Evolutionary conservation across 1,139 yeast genomes (phyloP).

Genomic region (Scheffersomyces stambukii): DNA sequence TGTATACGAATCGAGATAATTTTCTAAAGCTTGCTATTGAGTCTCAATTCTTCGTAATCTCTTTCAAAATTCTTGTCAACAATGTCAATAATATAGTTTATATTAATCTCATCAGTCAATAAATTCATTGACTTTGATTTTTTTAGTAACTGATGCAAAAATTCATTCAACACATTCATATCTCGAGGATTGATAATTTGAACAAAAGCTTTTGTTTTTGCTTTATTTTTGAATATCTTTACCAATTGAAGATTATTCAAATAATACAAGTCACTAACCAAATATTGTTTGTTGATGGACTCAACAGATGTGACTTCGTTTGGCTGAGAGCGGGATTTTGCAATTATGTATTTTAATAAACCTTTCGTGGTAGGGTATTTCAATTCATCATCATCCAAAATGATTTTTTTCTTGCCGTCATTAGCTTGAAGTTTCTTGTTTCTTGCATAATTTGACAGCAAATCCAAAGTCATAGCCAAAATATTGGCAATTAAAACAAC

Average conservation of each 20-base stretch:
- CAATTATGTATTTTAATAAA: conserved; percentile 30
- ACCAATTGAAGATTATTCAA: conserved; percentile 34
- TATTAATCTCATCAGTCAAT: conserved; percentile 16
- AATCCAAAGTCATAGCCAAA: conserved; percentile 13
- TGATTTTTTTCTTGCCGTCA: conserved; percentile 5
- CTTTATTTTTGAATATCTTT: conserved; percentile 38
- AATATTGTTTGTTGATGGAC: conserved; percentile 41
- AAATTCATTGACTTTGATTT: conserved; percentile 7
- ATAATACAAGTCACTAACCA: conserved; percentile 39
- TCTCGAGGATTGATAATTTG: conserved; percentile 27
- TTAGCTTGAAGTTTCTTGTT: conserved; percentile 8
- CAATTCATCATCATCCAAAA: conserved; percentile 13
- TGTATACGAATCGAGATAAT: too few species aligned
- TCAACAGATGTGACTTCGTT: conserved; percentile 22
- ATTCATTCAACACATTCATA: conserved; percentile 23
- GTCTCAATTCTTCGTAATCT: conserved; percentile 7
- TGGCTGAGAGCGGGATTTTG: conserved; percentile 9
- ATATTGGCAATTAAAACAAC: conserved; percentile 28
- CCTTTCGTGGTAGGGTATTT: conserved; percentile 36
- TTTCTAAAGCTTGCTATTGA: conserved; percentile 5
- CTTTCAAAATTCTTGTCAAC: conserved; percentile 32
- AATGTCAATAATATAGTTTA: conserved; percentile 36
- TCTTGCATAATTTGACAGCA: conserved; percentile 10
- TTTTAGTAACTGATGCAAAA: conserved; percentile 22
- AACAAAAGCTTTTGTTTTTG: conserved; percentile 42